phyloP scores from a whole-genome alignment of 148 eudicot genomes.

The Tetragonia tetragonoides region DNA sequence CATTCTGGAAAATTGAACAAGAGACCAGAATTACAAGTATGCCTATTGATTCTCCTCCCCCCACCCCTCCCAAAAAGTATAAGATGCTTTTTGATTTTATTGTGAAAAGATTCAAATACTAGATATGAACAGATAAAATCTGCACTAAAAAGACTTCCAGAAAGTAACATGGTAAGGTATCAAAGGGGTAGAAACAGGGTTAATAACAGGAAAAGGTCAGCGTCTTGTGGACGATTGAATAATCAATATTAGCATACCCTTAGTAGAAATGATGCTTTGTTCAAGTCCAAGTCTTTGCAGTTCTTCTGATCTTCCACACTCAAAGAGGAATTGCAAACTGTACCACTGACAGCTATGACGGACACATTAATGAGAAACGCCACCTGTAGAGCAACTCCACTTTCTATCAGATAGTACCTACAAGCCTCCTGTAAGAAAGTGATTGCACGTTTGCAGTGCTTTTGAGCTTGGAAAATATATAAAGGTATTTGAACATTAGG shows the following conservation, averaged over 20 bases:
- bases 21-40: background rate
- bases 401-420: constrained; percentile 86
- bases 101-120: background rate
- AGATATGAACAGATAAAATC: background rate
- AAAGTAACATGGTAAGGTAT: background rate
- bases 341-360: constrained; percentile 89
- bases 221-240: background rate
- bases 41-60: background rate
- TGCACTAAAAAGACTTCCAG: background rate
- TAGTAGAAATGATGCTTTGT: constrained; percentile 88
- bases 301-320: constrained; percentile 57
- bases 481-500: background rate
- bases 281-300: constrained; percentile 83
- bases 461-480: background rate
- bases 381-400: constrained; percentile 77
- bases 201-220: background rate
- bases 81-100: background rate
- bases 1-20: constrained; percentile 51
- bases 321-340: constrained; percentile 82
- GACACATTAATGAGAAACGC: constrained; percentile 91
- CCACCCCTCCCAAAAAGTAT: background rate
- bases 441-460: background rate
- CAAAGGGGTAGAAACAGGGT: too few relatives aligned
- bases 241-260: constrained; percentile 38
- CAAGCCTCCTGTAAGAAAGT: constrained; percentile 76